Evolutionary conservation across 345 rosid genomes (phyloP), one percentile per base, ranked within the genome.

Genomic region (Eucalyptus lansdowneana): DNA sequence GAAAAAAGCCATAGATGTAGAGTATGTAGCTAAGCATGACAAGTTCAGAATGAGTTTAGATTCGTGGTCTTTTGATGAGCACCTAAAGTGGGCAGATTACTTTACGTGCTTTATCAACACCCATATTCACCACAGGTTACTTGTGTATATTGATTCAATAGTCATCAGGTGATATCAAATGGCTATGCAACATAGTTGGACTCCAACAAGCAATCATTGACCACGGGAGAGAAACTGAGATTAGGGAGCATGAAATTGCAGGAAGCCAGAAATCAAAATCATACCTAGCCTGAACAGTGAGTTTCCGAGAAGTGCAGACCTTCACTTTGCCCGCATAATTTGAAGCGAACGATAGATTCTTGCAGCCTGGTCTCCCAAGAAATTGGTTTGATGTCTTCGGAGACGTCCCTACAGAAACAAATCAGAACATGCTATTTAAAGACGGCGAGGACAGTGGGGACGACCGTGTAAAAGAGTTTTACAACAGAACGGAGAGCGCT

Each of bases 231-330:
- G 47, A 76, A 76, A 76, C 83, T 19, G 45, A 37, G 83, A 76
- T 11, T 21, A 4, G 16, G 50, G n/a, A 49, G 34, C 62, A 44
- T 13, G 7, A 89, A 87, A 86, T 62, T 40, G 29, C 42, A 50
- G 44, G 69, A 47, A 49, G 37, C 50, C 50, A 17, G 44, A 92
- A 76, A 37, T 76, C 83, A 37, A 3, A 76, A 37, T 37, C 83
- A 91, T 94, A 92, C 14, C 95, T 91, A 90, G 99, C 98, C 76
- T 93, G 95, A 92, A 96, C 94, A 4, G 88, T 89, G 87, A 95
- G 91, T 88, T 90, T 94, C 90, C 92, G 92, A 49, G 95, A 93
- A 89, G 93, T 89, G 80, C 94, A 88, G 83, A 91, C 54, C 51
- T 90, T 93, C 89, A 92, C 50, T 76, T 94, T 94, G 87, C 92